A percentile compares a stretch with the other conserved stretches of the same genome.
Conservation (phyloP, 176 grass and related monocot species). For the Oryza punctata region DNA sequence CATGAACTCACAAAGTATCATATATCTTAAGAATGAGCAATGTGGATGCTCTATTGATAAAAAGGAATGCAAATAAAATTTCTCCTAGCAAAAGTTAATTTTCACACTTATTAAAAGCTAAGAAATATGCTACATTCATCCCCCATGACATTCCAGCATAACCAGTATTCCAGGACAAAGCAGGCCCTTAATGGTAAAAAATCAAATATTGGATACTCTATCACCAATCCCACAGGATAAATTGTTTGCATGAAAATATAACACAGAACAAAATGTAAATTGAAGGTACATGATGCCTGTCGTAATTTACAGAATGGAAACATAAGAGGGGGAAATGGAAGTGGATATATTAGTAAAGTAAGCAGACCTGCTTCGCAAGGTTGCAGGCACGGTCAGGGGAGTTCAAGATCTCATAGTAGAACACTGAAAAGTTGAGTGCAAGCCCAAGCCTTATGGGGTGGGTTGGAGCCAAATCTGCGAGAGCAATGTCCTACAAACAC, state of each 20-base stretch:
- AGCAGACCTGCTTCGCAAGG: conserved; percentile 75
- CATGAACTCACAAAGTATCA: background rate
- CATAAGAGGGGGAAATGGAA: background rate
- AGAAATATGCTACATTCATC: background rate
- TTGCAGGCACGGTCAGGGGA: conserved; percentile 81
- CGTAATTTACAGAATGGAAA: background rate
- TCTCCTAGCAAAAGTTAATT: background rate
- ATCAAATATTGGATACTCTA: background rate
- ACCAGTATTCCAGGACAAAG: background rate
- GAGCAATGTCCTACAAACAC: conserved; percentile 67
- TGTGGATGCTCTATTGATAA: background rate
- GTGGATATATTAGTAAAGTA: background rate
- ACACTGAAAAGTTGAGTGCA: conserved; percentile 91
- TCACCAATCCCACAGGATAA: background rate
- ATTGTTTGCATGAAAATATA: background rate
- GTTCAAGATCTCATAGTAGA: conserved; percentile 92
- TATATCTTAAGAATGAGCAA: conserved; percentile 6
- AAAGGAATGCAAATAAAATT: background rate
- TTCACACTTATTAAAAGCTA: background rate
- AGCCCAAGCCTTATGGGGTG: conserved; percentile 90
- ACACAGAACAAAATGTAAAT: background rate
- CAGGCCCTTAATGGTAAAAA: background rate
- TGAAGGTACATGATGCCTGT: background rate
- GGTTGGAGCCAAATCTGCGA: conserved; percentile 74
- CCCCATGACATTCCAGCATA: background rate